Conservation (phyloP, 305 asterid genomes). For the Fraxinus xanthoxyloides region DNA sequence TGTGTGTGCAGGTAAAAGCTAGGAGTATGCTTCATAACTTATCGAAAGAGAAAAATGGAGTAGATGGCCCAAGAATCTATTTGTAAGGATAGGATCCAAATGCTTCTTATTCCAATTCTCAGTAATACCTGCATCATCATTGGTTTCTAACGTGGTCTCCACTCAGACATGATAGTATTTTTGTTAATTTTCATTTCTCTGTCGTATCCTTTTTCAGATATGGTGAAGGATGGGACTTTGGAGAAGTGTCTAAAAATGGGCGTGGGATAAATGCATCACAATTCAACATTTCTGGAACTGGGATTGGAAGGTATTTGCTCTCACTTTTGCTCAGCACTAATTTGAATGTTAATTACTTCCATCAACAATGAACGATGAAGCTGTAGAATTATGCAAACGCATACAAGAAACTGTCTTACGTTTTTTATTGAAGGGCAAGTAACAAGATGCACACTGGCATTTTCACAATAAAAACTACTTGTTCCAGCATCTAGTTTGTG, state of each 20-base stretch:
- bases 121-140: not conserved
- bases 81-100: constrained; percentile 44
- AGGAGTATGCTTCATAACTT: constrained; percentile 57
- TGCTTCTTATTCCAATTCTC: not conserved
- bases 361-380: not conserved
- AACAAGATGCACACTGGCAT: not conserved
- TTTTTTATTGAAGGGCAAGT: not conserved
- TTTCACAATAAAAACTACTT: not conserved
- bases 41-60: constrained; percentile 59
- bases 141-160: not conserved
- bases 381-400: not conserved
- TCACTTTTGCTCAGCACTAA: constrained; percentile 5
- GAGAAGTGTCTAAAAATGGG: constrained; percentile 89
- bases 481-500: not conserved
- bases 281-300: constrained; percentile 73
- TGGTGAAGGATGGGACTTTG: constrained; percentile 99
- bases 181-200: not conserved
- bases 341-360: not conserved
- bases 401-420: not conserved
- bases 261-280: constrained; percentile 95
- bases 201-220: constrained; percentile 46
- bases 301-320: constrained; percentile 83
- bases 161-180: not conserved
- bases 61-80: constrained; percentile 80
- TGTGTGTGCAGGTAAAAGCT: constrained; percentile 70